phyloP scores from a whole-genome alignment of 148 eudicot genomes.

The Limonium bicolor region DNA sequence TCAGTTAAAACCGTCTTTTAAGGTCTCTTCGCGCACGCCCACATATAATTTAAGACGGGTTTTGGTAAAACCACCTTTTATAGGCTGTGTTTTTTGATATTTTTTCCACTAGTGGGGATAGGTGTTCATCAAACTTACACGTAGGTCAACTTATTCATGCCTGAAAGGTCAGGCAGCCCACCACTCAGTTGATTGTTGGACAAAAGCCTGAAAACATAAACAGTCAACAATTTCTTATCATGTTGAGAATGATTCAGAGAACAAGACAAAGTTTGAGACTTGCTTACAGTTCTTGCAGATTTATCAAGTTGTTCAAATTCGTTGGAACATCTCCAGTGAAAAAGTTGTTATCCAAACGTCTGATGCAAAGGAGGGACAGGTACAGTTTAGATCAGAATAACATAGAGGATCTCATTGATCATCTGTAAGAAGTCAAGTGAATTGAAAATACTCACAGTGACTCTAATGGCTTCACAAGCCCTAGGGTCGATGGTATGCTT shows the following conservation, averaged over 20 bases:
- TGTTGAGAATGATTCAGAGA: neutral
- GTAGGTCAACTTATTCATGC: slow-evolving; percentile 30
- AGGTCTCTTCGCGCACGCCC: too few relatives aligned
- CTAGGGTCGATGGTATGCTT: slow-evolving; percentile 45
- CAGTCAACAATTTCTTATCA: slow-evolving; percentile 1
- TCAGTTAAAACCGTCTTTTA: too few relatives aligned
- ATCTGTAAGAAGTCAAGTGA: too few relatives aligned
- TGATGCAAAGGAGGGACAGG: slow-evolving; percentile 15
- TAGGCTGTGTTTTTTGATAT: too few relatives aligned
- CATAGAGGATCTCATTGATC: too few relatives aligned
- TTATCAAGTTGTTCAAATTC: slow-evolving; percentile 39
- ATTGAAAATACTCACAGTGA: slow-evolving; percentile 46
- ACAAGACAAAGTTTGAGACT: neutral
- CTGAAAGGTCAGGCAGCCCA: slow-evolving; percentile 50
- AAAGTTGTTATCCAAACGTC: slow-evolving; percentile 67
- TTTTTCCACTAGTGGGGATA: neutral
- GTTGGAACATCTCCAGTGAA: slow-evolving; percentile 38
- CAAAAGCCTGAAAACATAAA: slow-evolving; percentile 39
- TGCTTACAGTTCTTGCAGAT: slow-evolving; percentile 55
- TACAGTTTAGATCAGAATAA: too few relatives aligned
- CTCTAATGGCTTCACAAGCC: slow-evolving; percentile 38
- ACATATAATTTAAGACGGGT: too few relatives aligned
- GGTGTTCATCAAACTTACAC: slow-evolving; percentile 5
- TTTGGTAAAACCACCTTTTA: too few relatives aligned
- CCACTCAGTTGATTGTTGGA: slow-evolving; percentile 62